phyloP scores from a whole-genome alignment of 768 basidiomycete genomes.

The Kwoniella heveanensis region DNA sequence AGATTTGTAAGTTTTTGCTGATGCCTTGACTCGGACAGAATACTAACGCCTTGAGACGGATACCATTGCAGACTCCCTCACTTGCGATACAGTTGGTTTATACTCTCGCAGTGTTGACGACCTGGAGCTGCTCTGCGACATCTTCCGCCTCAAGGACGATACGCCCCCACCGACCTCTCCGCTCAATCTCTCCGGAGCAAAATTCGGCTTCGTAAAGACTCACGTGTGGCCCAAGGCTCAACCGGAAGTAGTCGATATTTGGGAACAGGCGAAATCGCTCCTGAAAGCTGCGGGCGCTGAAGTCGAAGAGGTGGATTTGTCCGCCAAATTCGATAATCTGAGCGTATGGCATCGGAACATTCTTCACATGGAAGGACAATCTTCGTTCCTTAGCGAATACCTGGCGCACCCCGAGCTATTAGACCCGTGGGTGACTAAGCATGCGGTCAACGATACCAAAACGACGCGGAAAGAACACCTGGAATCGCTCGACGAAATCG shows the following conservation, averaged over 20 bases:
- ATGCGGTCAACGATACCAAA: slow-evolving; percentile 18
- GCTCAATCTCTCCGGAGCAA: slow-evolving; percentile 13
- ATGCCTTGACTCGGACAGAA: too few relatives aligned
- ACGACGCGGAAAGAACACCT: slow-evolving; percentile 23
- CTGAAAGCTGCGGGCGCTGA: slow-evolving; percentile 18
- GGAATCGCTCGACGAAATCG: slow-evolving; percentile 23
- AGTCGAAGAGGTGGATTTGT: slow-evolving; percentile 24
- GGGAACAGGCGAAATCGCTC: slow-evolving; percentile 20
- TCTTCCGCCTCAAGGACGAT: slow-evolving; percentile 23
- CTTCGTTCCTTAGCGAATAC: slow-evolving; percentile 26
- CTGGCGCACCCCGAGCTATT: slow-evolving; percentile 14
- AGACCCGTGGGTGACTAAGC: slow-evolving; percentile 26
- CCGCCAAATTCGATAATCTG: slow-evolving; percentile 17
- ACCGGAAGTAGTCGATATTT: slow-evolving; percentile 5
- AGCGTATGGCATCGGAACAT: slow-evolving; percentile 24
- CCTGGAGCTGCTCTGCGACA: slow-evolving; percentile 16
- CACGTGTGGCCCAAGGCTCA: slow-evolving; percentile 25
- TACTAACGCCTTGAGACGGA: too few relatives aligned
- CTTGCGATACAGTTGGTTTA: slow-evolving; percentile 24
- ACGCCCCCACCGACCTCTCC: slow-evolving; percentile 10
- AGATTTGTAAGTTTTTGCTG: slow-evolving; percentile 22
- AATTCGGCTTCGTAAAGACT: slow-evolving; percentile 26
- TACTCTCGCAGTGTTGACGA: slow-evolving; percentile 17
- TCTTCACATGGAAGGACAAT: slow-evolving; percentile 27
- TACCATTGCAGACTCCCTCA: slow-evolving; percentile 18